phyloP scores from a whole-genome alignment of 2,329 filamentous ascomycete genomes.

The Colletotrichum gloeosporioides region DNA sequence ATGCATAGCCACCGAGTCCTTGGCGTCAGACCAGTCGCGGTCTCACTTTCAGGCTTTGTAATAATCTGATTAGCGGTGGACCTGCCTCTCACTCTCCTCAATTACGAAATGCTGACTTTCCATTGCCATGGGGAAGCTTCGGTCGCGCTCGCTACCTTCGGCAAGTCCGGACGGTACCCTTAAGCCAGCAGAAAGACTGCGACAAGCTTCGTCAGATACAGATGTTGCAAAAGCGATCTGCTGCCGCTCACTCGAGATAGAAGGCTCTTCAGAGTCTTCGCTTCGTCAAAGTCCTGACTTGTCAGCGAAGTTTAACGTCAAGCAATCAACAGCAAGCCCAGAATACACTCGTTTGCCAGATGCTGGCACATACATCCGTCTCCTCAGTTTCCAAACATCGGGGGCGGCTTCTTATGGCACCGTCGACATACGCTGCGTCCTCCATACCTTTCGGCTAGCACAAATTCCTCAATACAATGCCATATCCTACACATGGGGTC shows the following conservation, averaged over 20 bases:
- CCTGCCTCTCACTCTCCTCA: not conserved
- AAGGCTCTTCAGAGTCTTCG: not conserved
- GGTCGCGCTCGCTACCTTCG: not conserved
- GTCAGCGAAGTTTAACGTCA: not conserved
- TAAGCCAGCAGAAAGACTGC: not conserved
- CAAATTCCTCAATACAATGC: not conserved
- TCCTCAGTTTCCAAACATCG: not conserved
- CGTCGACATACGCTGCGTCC: not conserved
- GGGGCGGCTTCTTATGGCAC: too few relatives aligned
- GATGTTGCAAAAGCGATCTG: not conserved
- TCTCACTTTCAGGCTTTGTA: not conserved
- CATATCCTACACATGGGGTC: not conserved
- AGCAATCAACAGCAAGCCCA: not conserved
- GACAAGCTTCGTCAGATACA: not conserved
- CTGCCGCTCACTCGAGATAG: not conserved
- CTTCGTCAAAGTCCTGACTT: not conserved
- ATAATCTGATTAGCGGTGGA: accelerated
- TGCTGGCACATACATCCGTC: not conserved
- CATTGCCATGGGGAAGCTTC: not conserved
- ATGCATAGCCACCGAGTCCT: not conserved
- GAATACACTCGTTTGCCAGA: not conserved
- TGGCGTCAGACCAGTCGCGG: not conserved
- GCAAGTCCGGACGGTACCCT: accelerated
- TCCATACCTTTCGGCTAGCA: not conserved
- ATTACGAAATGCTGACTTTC: accelerated